Conservation (phyloP, 768 basidiomycete genomes). For the Lactifluus rugatus region DNA sequence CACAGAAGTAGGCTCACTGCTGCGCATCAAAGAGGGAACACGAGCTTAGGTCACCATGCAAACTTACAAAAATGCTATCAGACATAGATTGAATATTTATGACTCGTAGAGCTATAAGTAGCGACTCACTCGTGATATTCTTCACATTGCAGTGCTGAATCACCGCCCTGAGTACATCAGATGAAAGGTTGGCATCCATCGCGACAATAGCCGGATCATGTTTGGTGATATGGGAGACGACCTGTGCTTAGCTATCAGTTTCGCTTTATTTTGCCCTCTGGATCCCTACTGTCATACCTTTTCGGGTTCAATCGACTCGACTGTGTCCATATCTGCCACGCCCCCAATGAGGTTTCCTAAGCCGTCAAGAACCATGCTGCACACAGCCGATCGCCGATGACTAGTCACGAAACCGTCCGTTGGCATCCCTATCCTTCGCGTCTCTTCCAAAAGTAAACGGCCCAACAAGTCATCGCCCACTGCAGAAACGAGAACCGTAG, state of each 20-base stretch:
- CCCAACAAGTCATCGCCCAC: conserved; percentile 76
- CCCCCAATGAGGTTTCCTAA: conserved; percentile 70
- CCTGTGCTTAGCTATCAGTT: conserved; percentile 30
- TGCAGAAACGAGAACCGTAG: conserved; percentile 60
- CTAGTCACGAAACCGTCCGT: conserved; percentile 61
- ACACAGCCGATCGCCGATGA: conserved; percentile 57
- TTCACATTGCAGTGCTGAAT: conserved; percentile 41
- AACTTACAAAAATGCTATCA: conserved; percentile 69
- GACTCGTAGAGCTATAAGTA: background rate
- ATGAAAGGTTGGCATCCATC: conserved; percentile 66
- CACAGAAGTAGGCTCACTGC: conserved; percentile 91
- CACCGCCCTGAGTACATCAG: conserved; percentile 41
- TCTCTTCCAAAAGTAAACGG: conserved; percentile 48
- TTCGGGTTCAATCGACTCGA: conserved; percentile 38
- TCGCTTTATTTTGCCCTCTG: background rate
- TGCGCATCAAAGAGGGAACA: background rate
- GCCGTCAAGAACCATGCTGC: conserved; percentile 74
- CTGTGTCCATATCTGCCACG: conserved; percentile 84
- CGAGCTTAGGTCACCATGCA: background rate
- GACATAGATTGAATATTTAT: background rate
- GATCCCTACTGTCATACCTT: conserved; percentile 28
- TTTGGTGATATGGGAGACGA: conserved; percentile 38
- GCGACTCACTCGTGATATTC: conserved; percentile 44
- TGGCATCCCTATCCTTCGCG: conserved; percentile 59
- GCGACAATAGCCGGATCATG: conserved; percentile 52